These are phyloP conservation scores for Alisma plantagoaquatica DNA, from an alignment of 106 monocot genomes.

Conservation along the genomic window DNA sequence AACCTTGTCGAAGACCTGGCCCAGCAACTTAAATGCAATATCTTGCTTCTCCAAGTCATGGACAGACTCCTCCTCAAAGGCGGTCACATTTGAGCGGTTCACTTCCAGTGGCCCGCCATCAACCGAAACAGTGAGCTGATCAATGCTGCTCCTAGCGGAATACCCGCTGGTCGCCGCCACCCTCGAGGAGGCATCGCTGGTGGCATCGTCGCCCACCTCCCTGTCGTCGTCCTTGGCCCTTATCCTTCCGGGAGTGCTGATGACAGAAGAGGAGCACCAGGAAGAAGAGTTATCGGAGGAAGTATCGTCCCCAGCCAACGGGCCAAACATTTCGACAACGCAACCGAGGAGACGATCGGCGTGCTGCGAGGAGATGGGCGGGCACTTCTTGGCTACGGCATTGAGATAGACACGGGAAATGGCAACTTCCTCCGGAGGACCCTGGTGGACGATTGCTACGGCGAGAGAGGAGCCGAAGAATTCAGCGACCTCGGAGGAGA, in stretches of 20 bases:
- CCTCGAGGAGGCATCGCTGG: slow-evolving; percentile 30
- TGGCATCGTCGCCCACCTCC: slow-evolving; percentile 38
- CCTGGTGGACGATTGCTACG: slow-evolving; percentile 7
- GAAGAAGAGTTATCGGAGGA: slow-evolving; percentile 6
- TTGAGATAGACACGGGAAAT: slow-evolving; percentile 44
- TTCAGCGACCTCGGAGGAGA: slow-evolving; percentile 23
- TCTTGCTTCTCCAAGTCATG: slow-evolving; percentile 69
- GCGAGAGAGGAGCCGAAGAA: slow-evolving; percentile 26
- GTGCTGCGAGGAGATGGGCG: slow-evolving; percentile 31
- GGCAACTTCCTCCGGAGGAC: slow-evolving; percentile 8
- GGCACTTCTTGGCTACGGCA: slow-evolving; percentile 35
- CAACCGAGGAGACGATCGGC: slow-evolving; percentile 30
- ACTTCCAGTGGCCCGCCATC: slow-evolving; percentile 12
- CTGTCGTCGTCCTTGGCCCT: slow-evolving; percentile 43
- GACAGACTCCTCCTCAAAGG: slow-evolving; percentile 60
- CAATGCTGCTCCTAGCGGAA: slow-evolving; percentile 38
- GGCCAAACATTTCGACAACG: slow-evolving; percentile 41
- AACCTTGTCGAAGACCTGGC: slow-evolving; percentile 31
- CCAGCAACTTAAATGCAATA: slow-evolving; percentile 68
- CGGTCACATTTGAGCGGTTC: slow-evolving; percentile 20
- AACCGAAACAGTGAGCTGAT: slow-evolving; percentile 18
- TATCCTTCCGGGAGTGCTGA: slow-evolving; percentile 40
- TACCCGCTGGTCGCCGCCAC: slow-evolving; percentile 21
- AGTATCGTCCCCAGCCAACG: slow-evolving; percentile 1
- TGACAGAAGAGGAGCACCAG: slow-evolving; percentile 22